Percentiles rank a stretch among this genome's conserved stretches.
phyloP scores from a whole-genome alignment of 1,139 yeast genomes.

The Debaryomyces robertsiae region DNA sequence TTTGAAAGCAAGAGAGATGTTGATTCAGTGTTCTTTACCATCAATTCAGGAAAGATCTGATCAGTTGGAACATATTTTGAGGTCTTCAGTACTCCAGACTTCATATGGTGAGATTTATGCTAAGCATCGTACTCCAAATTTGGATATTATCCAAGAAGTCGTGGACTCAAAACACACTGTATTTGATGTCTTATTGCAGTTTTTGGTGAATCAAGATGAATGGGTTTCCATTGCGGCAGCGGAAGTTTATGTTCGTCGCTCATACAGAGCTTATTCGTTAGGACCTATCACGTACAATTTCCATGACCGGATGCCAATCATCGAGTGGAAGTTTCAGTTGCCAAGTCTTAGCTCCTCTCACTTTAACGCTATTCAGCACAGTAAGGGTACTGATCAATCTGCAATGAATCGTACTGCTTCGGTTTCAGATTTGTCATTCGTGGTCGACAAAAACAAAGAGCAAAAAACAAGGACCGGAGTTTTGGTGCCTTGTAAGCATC shows the following conservation, averaged over 20 bases:
- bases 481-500: constrained; percentile 76
- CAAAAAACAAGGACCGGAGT: constrained; percentile 78
- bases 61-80: constrained; percentile 92
- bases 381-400: constrained; percentile 33
- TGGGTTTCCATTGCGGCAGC: constrained; percentile 96
- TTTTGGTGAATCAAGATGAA: constrained; percentile 79
- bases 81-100: constrained; percentile 87
- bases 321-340: constrained; percentile 89
- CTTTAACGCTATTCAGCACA: constrained; percentile 61
- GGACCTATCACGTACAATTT: constrained; percentile 69
- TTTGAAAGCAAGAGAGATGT: constrained; percentile 93
- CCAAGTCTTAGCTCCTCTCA: constrained; percentile 73
- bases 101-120: constrained; percentile 82
- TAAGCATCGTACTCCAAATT: constrained; percentile 79
- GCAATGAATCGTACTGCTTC: constrained; percentile 83
- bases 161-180: constrained; percentile 96
- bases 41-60: constrained; percentile 95
- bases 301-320: constrained; percentile 64
- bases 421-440: constrained; percentile 86
- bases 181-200: constrained; percentile 92
- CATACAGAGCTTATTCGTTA: constrained; percentile 93
- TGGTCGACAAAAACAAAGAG: constrained; percentile 61
- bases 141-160: constrained; percentile 81
- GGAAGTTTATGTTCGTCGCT: constrained; percentile 94
- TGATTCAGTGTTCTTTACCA: constrained; percentile 95